Percentiles rank a stretch among this genome's conserved stretches.
phyloP scores from a whole-genome alignment of 768 basidiomycete species.

The Pleurotus cornucopiae region DNA sequence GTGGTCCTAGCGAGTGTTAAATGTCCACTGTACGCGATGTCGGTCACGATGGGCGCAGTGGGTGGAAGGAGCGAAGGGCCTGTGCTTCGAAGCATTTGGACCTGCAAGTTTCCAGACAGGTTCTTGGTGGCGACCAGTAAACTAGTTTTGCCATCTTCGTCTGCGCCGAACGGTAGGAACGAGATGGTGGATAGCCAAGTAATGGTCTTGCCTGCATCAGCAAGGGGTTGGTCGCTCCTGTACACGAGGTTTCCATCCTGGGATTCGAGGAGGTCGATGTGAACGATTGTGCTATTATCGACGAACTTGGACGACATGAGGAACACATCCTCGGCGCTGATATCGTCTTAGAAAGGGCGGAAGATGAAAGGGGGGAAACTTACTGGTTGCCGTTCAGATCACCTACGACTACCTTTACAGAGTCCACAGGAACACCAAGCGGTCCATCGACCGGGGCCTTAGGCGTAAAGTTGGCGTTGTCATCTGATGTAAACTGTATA shows the following conservation, averaged over 20 bases:
- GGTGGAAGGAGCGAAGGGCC: neutral
- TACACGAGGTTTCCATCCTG: neutral
- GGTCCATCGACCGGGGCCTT: neutral
- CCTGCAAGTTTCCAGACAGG: constrained; percentile 5
- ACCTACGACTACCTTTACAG: neutral
- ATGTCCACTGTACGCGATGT: neutral
- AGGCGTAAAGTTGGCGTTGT: neutral
- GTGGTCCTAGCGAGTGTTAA: constrained; percentile 1
- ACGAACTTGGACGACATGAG: constrained; percentile 5
- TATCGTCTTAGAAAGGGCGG: neutral
- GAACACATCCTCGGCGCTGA: constrained; percentile 7
- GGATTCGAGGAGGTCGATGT: constrained; percentile 6
- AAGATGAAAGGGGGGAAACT: neutral
- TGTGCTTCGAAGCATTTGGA: constrained; percentile 5
- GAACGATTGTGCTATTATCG: neutral
- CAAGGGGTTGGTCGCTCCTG: neutral
- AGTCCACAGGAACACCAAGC: neutral
- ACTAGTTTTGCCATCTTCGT: constrained; percentile 5
- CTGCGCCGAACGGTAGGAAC: constrained; percentile 1
- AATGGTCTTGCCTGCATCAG: neutral
- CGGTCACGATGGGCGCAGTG: neutral
- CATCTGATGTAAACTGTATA: constrained; percentile 2
- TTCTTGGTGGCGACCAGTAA: constrained; percentile 1
- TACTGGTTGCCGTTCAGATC: constrained; percentile 2
- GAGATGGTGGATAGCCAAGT: neutral